Evolutionary conservation across 345 rosid genomes (phyloP), one percentile per base, ranked within the genome.

Genomic region (Corchorus olitorius): DNA sequence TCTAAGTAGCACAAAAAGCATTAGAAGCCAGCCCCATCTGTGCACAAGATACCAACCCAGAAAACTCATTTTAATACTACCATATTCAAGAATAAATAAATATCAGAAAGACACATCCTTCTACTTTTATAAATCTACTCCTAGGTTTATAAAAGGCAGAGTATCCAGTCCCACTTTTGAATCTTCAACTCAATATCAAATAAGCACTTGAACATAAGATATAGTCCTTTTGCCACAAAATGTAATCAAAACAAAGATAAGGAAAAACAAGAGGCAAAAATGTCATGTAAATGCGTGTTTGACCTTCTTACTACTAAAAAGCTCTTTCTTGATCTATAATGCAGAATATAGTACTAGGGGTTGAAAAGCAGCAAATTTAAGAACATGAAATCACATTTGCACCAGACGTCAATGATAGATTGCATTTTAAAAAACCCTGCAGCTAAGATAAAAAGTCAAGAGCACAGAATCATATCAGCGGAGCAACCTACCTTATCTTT

Each of bases 401-500:
- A 50, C 46, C 59, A 74, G 50, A 71, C 37, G 1, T 50, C 6
- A 33, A 52, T 33, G 46, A 50, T 16, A 52, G 15, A 6, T 14
- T 12, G 12, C 15, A 66, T 73, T 73, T 60, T 4, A 60, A 33
- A 58, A 43, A 43, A 75, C 12, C 50, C 46, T 20, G 49, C 43
- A 65, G 10, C 49, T 9, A 27, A 72, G 45, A 27, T 55, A 22
- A 27, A 64, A 45, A 78, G 53, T 41, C 52, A 35, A 41, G 39
- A 41, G 20, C 20, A 70, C 43, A 11, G 27, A 0, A 8, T 37
- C 17, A 76, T 15, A 41, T 53, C 14, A 33, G 19, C 16, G 69
- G 34, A n/a, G n/a, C n/a, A n/a, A 60, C 82, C 54, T 22, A 96
- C 99, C 92, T 93, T 96, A 73, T 87, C 91, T 87, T 93, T 96